Base-by-base conservation (phyloP, 352 stramenopile genomes). In the Pythium dissotocum region DNA sequence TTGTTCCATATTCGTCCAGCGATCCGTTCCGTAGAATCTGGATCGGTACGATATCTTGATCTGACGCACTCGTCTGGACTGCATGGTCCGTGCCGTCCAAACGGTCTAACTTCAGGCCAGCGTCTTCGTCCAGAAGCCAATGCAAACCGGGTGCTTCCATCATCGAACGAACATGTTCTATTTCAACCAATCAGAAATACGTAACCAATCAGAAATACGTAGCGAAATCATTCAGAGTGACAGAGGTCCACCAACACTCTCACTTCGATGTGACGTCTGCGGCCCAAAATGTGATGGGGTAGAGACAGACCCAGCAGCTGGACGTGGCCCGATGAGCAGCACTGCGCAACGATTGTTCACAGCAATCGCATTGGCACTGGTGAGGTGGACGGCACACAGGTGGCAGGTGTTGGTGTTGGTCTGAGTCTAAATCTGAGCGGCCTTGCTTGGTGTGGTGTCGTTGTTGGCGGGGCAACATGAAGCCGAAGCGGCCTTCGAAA, bases 111-210 rank as follows among this genome's bases (percentile, higher is more conserved):
- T n/a, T 10, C 13, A 52, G 18, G 44, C 13, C 36, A 44, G 28
- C 14, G 36, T 44, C 14, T 10, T 16, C 24, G 54, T 62, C 21
- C 6, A 54, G 14, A 24, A 0, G 10, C 42, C 42, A 49, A 42
- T 53, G 36, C 28, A 53, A 62, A 46, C 38, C 6, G 8, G 1
- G 14, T n/a, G 42, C 58, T 62, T 63, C 32, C 58, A 56, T 63
- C 36, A 57, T 48, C 58, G 52, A 32, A 1, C 21, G 2, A 24
- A 0, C 21, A 24, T 24, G 5, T 21, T 48, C n/a, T 48, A 46
- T 65, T 65, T 65, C 24, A 65, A 2, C 59, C 59, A 65, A 65
- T 65, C 18, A 65, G 3, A 56, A 18, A 36, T n/a, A n/a, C n/a
- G n/a, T n/a, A n/a, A n/a, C n/a, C n/a, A n/a, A n/a, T n/a, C n/a